Percentiles rank a stretch among this genome's conserved stretches.
Conservation (phyloP, 805 yeast species). For the Monosporozyma aerobia region DNA sequence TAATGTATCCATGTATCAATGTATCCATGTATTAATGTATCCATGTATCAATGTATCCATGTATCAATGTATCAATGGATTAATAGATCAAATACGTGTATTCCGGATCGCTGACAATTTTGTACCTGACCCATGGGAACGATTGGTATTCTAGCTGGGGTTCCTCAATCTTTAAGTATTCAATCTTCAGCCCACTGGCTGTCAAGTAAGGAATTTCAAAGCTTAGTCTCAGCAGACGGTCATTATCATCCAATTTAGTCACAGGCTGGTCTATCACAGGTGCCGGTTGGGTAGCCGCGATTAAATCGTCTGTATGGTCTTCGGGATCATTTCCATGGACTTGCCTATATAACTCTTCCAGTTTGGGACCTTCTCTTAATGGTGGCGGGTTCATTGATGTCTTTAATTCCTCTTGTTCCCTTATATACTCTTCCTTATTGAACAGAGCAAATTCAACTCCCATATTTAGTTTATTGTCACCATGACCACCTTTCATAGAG, state of each 20-base stretch:
- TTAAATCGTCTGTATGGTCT: not conserved
- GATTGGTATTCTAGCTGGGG: constrained; percentile 51
- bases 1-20: too few relatives aligned
- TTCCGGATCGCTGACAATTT: constrained; percentile 35
- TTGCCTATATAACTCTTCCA: constrained; percentile 28
- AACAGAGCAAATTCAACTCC: constrained; percentile 41
- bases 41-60: too few relatives aligned
- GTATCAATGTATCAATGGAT: too few relatives aligned
- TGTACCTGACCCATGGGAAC: constrained; percentile 72
- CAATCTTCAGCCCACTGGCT: constrained; percentile 58
- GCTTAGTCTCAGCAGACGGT: constrained; percentile 35
- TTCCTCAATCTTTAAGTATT: constrained; percentile 59
- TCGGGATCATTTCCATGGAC: constrained; percentile 14
- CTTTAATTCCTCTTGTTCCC: constrained; percentile 18
- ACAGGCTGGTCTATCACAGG: not conserved
- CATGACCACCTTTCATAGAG: constrained; percentile 44
- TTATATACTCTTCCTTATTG: constrained; percentile 19
- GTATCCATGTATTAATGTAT: too few relatives aligned
- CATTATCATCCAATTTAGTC: not conserved
- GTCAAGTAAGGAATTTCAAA: constrained; percentile 60
- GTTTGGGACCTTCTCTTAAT: constrained; percentile 25
- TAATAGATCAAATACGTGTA: constrained; percentile 23
- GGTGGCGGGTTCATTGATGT: constrained; percentile 33
- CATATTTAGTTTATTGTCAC: constrained; percentile 44
- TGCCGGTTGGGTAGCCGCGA: not conserved